Evolutionary conservation across 495 filamentous ascomycete genomes (phyloP).

Genomic region (Bacidia rubella): DNA sequence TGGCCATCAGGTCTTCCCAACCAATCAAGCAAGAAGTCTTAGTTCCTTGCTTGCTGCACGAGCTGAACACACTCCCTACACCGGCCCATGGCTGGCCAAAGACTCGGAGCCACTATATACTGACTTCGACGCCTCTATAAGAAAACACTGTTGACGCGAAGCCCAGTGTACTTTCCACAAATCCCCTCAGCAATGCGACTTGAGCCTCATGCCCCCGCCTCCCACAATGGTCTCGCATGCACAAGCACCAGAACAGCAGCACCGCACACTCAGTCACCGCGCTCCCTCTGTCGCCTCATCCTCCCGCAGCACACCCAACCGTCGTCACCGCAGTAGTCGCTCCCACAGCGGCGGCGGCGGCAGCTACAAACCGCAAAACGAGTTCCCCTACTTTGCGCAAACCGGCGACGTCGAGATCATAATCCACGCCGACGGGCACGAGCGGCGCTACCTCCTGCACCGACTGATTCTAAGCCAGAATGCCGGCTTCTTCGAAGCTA

Average conservation of each 20-base stretch:
- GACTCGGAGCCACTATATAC: not conserved
- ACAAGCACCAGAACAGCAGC: not conserved
- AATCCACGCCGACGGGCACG: slow-evolving; percentile 54
- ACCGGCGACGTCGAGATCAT: slow-evolving; percentile 85
- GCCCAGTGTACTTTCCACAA: too few relatives aligned
- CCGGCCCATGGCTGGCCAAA: not conserved
- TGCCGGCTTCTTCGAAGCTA: slow-evolving; percentile 86
- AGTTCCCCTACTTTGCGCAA: slow-evolving; percentile 82
- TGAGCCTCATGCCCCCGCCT: not conserved
- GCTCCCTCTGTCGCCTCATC: slow-evolving; percentile 29
- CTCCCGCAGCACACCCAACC: slow-evolving; percentile 42
- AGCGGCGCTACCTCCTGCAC: slow-evolving; percentile 76
- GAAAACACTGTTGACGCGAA: too few relatives aligned
- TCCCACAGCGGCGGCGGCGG: slow-evolving; percentile 70
- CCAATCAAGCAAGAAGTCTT: not conserved
- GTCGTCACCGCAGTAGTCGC: slow-evolving; percentile 59
- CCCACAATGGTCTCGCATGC: slow-evolving; percentile 2
- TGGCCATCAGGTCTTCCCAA: not conserved
- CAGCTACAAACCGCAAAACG: slow-evolving; percentile 62
- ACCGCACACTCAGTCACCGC: not conserved
- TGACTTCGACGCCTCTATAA: too few relatives aligned
- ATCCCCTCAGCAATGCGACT: not conserved
- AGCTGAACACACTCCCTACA: not conserved
- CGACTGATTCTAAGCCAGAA: slow-evolving; percentile 72
- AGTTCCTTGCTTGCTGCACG: not conserved